Evolutionary conservation across 148 eudicot species (phyloP).

Genomic region (Pouteria glomerata): DNA sequence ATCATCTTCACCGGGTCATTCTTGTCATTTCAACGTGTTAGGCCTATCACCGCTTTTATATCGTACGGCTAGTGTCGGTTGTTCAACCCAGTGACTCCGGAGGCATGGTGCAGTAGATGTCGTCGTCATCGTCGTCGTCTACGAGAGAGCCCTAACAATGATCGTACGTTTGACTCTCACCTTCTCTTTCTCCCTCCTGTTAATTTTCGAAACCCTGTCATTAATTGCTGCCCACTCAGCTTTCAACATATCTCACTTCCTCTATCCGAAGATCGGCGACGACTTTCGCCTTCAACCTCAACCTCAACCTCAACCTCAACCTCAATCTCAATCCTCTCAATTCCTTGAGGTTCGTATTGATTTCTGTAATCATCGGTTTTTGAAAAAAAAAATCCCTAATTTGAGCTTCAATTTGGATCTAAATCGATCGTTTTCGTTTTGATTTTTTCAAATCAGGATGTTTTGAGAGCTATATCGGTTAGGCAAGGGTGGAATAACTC

Average conservation of each 20-base stretch:
- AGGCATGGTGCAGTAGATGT: background rate
- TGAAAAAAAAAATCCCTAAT: too few relatives aligned
- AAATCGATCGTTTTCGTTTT: background rate
- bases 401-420: background rate
- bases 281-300: slow-evolving; percentile 22
- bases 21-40: background rate
- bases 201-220: slow-evolving; percentile 8
- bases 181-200: slow-evolving; percentile 12
- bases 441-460: slow-evolving; percentile 47
- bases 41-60: background rate
- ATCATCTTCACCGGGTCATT: too few relatives aligned
- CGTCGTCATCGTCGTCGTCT: slow-evolving; percentile 2
- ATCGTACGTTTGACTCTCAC: background rate
- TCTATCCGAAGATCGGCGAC: slow-evolving; percentile 25
- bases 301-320: too few relatives aligned
- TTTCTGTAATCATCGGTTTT: background rate
- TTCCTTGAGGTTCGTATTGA: slow-evolving; percentile 23
- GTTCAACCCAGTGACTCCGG: slow-evolving; percentile 1
- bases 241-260: slow-evolving; percentile 37
- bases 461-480: slow-evolving; percentile 35
- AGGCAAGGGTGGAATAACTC: slow-evolving; percentile 40
- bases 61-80: background rate
- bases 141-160: background rate
- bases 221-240: slow-evolving; percentile 10
- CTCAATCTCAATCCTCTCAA: too few relatives aligned